These are phyloP conservation scores for Ophiocordyceps robertsii DNA, from an alignment of 2,329 filamentous ascomycete species.

Conservation along the genomic window DNA sequence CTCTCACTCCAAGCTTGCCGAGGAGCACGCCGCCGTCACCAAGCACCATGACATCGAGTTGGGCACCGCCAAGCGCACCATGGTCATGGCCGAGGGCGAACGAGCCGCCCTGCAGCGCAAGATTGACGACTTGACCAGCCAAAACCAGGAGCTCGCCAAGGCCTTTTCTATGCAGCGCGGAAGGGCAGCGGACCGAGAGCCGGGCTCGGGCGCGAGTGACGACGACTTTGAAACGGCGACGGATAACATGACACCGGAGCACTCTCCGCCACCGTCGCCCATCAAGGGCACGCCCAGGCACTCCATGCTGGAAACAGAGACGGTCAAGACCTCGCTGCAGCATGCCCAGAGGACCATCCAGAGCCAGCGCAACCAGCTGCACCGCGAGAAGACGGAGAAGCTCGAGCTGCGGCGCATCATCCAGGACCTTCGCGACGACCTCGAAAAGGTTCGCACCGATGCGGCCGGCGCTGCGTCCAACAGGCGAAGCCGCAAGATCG, in stretches of 20 bases:
- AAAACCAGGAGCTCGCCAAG: slow-evolving; percentile 83
- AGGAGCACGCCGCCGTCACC: slow-evolving; percentile 63
- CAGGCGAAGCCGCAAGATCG: slow-evolving; percentile 50
- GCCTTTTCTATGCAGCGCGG: slow-evolving; percentile 65
- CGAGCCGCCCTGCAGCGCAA: slow-evolving; percentile 66
- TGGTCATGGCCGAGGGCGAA: slow-evolving; percentile 67
- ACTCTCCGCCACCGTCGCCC: slow-evolving; percentile 81
- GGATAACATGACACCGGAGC: slow-evolving; percentile 67
- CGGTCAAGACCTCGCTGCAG: slow-evolving; percentile 81
- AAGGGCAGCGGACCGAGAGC: slow-evolving; percentile 51
- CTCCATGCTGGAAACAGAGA: slow-evolving; percentile 87
- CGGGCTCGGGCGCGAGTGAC: slow-evolving; percentile 42
- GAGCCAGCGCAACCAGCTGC: slow-evolving; percentile 84
- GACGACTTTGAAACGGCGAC: slow-evolving; percentile 51
- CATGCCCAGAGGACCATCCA: slow-evolving; percentile 96
- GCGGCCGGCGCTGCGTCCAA: slow-evolving; percentile 27
- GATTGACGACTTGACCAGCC: slow-evolving; percentile 73
- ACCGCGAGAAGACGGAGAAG: slow-evolving; percentile 98
- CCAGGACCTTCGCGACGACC: slow-evolving; percentile 85
- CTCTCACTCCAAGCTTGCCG: slow-evolving; percentile 60
- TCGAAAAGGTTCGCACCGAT: slow-evolving; percentile 57
- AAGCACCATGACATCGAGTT: slow-evolving; percentile 87
- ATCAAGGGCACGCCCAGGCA: slow-evolving; percentile 86
- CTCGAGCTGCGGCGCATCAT: slow-evolving; percentile 89
- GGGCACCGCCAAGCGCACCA: slow-evolving; percentile 67